Evolutionary conservation across 2,329 filamentous ascomycete species (phyloP), one percentile per base, ranked within the genome.

Genomic region (Neonectria hederae): DNA sequence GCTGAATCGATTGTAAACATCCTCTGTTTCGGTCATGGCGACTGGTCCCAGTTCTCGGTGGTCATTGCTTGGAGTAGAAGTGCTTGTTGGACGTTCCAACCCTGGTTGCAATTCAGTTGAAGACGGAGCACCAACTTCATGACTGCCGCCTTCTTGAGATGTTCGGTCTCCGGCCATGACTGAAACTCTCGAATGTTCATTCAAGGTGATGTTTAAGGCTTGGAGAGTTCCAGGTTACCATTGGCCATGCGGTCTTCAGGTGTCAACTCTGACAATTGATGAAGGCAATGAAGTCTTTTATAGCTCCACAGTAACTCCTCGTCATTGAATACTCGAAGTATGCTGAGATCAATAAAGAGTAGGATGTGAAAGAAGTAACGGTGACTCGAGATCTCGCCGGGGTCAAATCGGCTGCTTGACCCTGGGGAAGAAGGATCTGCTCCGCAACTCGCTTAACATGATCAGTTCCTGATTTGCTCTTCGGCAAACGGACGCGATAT

Each of bases 1-100:
- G 6, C 69, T 71, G 64, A 74, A 73, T 22, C 68, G 68, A 3
- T 43, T 63, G 64, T 73, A 73, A 22, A 69, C 54, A 24, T 61
- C 40, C 2, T 49, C 22, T 5, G 17, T 32, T 17, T 46, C 38
- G 13, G n/a, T 40, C 19, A 53, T 32, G 5, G 24, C 24, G 17
- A 28, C 21, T 6, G 26, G 45, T 17, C 6, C 24, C 19, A 32
- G 48, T 1, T 54, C 21, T 14, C 13, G 13, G 8, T 24, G 11
- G 7, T 10, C 22, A 53, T 26, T 42, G 19, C 35, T 42, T 13
- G 11, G 17, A 7, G n/a, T 21, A 1, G 32, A 21, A 8, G 19
- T 17, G 17, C 14, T 24, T 19, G 19, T 8, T 35, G 38, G 46
- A 19, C 9, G 11, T n/a, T 58, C 54, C 19, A 49, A 14, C 5